phyloP scores from a whole-genome alignment of 768 basidiomycete genomes.

The Strobilomyces echinocephalus region DNA sequence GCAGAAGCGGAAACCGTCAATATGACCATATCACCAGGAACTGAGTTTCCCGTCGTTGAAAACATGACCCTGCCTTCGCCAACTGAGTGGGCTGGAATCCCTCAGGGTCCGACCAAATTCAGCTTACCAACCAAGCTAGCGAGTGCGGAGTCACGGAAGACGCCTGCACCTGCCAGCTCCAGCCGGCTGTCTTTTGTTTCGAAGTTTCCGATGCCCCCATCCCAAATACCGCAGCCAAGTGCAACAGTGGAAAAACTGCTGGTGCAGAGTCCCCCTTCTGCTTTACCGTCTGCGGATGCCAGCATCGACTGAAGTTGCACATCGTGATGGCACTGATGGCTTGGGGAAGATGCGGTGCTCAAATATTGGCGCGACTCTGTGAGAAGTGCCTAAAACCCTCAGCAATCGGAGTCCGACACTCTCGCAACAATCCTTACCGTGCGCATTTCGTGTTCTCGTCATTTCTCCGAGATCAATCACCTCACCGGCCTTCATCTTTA shows the following conservation, averaged over 20 bases:
- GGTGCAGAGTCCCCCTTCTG: background rate
- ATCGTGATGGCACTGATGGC: too few relatives aligned
- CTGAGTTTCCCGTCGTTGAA: constrained; percentile 7
- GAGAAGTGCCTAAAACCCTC: too few relatives aligned
- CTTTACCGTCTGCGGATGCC: background rate
- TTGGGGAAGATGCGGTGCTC: too few relatives aligned
- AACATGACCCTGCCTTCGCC: constrained; percentile 3
- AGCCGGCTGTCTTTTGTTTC: constrained; percentile 8
- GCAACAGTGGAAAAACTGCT: constrained; percentile 3
- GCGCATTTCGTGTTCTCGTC: too few relatives aligned
- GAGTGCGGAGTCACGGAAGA: constrained; percentile 19
- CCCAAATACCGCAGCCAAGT: constrained; percentile 5
- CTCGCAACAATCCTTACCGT: too few relatives aligned
- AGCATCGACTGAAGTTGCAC: too few relatives aligned
- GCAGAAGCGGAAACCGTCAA: constrained; percentile 23
- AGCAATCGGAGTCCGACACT: too few relatives aligned
- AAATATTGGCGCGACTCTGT: too few relatives aligned
- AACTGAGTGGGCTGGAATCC: constrained; percentile 14
- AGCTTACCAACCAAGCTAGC: constrained; percentile 28
- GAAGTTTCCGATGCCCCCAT: constrained; percentile 19
- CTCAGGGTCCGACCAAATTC: constrained; percentile 23
- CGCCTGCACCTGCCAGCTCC: background rate
- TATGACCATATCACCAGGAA: constrained; percentile 1
- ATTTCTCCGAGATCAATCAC: too few relatives aligned
- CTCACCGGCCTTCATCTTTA: too few relatives aligned